phyloP scores from a whole-genome alignment of 2,329 filamentous ascomycete species.

The Berkeleyomyces rouxiae region DNA sequence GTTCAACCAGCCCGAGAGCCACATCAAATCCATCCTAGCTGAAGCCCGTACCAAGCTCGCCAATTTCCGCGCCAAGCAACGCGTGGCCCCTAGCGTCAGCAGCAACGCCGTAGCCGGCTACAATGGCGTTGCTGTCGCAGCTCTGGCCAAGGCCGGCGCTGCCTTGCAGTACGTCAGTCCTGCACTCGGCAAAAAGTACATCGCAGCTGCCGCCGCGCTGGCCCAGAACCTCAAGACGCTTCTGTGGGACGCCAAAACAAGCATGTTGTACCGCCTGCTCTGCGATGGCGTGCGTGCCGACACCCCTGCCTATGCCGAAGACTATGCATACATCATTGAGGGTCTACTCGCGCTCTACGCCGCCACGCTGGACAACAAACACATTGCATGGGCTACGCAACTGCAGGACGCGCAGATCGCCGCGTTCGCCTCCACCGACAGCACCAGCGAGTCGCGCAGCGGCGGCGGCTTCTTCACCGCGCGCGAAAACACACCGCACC shows the following conservation, averaged over 20 bases:
- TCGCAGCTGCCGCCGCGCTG: slow-evolving; percentile 48
- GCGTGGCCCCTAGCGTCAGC: slow-evolving; percentile 63
- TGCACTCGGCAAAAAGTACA: slow-evolving; percentile 41
- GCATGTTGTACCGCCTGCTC: slow-evolving; percentile 58
- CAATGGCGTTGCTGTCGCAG: slow-evolving; percentile 77
- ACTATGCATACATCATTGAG: slow-evolving; percentile 78
- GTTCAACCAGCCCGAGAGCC: slow-evolving; percentile 53
- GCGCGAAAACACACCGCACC: slow-evolving; percentile 41
- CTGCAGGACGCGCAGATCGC: slow-evolving; percentile 46
- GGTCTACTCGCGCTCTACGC: slow-evolving; percentile 76
- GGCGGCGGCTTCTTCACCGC: slow-evolving; percentile 65
- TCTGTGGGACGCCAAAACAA: slow-evolving; percentile 49
- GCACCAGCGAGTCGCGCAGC: slow-evolving; percentile 26
- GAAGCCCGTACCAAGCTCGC: slow-evolving; percentile 51
- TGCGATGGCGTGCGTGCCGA: slow-evolving; percentile 40
- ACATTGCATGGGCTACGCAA: slow-evolving; percentile 64
- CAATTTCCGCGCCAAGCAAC: slow-evolving; percentile 54
- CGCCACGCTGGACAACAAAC: slow-evolving; percentile 57
- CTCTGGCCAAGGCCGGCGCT: slow-evolving; percentile 58
- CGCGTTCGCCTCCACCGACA: slow-evolving; percentile 53
- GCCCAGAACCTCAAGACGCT: slow-evolving; percentile 55
- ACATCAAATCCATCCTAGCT: slow-evolving; percentile 51
- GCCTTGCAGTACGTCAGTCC: slow-evolving; percentile 46
- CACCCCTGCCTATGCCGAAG: slow-evolving; percentile 63
- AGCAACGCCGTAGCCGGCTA: slow-evolving; percentile 76